Percentiles rank a stretch among this genome's conserved stretches.
phyloP scores from a whole-genome alignment of 768 basidiomycete species.

The Kwoniella botswanensis region DNA sequence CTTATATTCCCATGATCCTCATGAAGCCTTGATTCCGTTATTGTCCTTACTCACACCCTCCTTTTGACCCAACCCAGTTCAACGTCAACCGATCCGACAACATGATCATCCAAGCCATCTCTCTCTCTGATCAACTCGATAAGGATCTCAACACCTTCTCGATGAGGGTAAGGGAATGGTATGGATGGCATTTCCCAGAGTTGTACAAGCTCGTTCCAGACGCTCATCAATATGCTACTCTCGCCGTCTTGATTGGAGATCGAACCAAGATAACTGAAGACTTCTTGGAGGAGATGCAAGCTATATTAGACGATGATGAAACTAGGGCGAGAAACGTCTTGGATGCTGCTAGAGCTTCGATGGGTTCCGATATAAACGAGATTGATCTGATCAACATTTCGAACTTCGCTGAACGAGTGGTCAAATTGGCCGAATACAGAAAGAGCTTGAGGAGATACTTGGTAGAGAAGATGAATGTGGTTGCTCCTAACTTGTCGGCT shows the following conservation, averaged over 20 bases:
- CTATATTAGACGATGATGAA: conserved; percentile 79
- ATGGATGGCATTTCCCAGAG: conserved; percentile 98
- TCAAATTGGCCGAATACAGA: conserved; percentile 91
- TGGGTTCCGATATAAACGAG: conserved; percentile 88
- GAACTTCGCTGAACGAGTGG: conserved; percentile 84
- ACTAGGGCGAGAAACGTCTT: conserved; percentile 89
- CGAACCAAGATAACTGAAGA: conserved; percentile 73
- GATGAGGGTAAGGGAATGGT: conserved; percentile 98
- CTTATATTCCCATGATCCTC: conserved; percentile 68
- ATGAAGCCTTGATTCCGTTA: neutral
- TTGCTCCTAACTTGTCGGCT: conserved; percentile 90
- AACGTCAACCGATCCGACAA: conserved; percentile 72
- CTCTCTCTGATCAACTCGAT: conserved; percentile 96
- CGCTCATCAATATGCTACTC: conserved; percentile 84
- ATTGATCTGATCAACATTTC: conserved; percentile 96
- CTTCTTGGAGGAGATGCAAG: conserved; percentile 76
- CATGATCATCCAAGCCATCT: conserved; percentile 99
- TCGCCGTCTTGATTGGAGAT: conserved; percentile 84
- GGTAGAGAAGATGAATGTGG: conserved; percentile 95
- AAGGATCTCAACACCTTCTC: conserved; percentile 99
- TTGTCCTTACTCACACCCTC: neutral
- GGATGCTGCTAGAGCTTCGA: conserved; percentile 90
- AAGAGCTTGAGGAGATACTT: conserved; percentile 85
- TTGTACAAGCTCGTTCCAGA: conserved; percentile 90
- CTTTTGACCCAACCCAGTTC: conserved; percentile 37